Conservation (phyloP, 805 yeast species). For the Maudiozyma barnettii region DNA sequence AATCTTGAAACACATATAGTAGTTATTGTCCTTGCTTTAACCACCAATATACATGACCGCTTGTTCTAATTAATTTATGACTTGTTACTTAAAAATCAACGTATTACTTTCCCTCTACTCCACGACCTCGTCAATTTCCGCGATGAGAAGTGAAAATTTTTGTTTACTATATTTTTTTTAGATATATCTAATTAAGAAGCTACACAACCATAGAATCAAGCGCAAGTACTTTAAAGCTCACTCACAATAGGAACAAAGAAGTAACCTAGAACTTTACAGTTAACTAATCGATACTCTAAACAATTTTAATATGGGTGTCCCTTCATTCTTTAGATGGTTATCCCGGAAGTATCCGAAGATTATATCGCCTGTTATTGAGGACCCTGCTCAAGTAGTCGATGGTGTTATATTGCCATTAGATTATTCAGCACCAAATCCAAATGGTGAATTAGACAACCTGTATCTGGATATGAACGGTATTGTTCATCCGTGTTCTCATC, state of each 20-base stretch:
- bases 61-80: too few species aligned
- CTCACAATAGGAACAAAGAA: too few species aligned
- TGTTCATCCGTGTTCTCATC: slow-evolving; percentile 98
- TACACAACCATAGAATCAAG: too few species aligned
- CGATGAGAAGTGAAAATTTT: neutral
- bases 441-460: slow-evolving; percentile 90
- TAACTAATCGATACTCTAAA: too few species aligned
- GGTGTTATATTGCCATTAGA: slow-evolving; percentile 56
- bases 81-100: too few species aligned
- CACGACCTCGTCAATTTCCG: neutral
- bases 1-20: too few species aligned
- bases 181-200: neutral
- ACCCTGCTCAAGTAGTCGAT: slow-evolving; percentile 46
- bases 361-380: slow-evolving; percentile 82
- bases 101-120: too few species aligned
- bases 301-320: slow-evolving; percentile 73
- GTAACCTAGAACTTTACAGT: too few species aligned
- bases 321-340: slow-evolving; percentile 95
- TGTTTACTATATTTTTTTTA: neutral
- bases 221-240: too few species aligned
- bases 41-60: too few species aligned
- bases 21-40: too few species aligned
- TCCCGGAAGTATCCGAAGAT: slow-evolving; percentile 89
- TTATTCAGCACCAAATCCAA: slow-evolving; percentile 74
- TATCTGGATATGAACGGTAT: slow-evolving; percentile 98